A percentile compares a stretch with the other conserved stretches of the same genome.
phyloP scores from a whole-genome alignment of 73 alveolate species.

The Durusdinium trenchii region DNA sequence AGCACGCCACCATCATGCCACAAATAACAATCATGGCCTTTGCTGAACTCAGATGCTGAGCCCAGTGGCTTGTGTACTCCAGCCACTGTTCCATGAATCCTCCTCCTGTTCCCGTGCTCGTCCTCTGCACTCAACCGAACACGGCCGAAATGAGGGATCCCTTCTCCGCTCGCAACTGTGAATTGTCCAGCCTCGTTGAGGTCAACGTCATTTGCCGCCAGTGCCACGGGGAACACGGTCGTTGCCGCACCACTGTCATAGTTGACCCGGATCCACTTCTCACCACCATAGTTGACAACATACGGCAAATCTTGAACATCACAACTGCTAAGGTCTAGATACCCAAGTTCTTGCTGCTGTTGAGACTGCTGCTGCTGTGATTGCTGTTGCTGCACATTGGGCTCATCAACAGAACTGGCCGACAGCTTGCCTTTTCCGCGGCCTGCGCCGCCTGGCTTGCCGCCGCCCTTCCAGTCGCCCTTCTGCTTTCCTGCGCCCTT shows the following conservation, averaged over 20 bases:
- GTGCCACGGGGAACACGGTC: not conserved
- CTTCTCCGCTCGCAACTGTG: constrained; percentile 23
- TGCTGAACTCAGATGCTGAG: constrained; percentile 48
- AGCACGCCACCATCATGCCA: not conserved
- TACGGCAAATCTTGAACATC: not conserved
- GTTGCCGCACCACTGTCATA: constrained; percentile 50
- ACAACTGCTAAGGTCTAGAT: not conserved
- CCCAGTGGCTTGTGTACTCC: constrained; percentile 43
- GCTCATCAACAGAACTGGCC: not conserved
- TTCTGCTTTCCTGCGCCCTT: not conserved
- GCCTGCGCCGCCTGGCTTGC: not conserved
- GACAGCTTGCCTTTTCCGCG: not conserved
- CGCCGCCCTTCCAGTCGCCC: not conserved
- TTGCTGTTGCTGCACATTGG: not conserved
- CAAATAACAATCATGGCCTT: constrained; percentile 12
- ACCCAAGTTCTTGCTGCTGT: not conserved
- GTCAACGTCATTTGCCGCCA: not conserved
- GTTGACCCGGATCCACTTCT: not conserved
- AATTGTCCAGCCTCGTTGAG: not conserved
- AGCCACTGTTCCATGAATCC: not conserved
- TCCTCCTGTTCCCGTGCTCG: constrained; percentile 18
- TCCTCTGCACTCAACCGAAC: not conserved
- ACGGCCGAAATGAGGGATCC: not conserved
- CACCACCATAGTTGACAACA: not conserved
- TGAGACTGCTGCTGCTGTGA: not conserved